Evolutionary conservation across 2,329 filamentous ascomycete genomes (phyloP), one percentile per base, ranked within the genome.

Genomic region (Dendryphion nanum): DNA sequence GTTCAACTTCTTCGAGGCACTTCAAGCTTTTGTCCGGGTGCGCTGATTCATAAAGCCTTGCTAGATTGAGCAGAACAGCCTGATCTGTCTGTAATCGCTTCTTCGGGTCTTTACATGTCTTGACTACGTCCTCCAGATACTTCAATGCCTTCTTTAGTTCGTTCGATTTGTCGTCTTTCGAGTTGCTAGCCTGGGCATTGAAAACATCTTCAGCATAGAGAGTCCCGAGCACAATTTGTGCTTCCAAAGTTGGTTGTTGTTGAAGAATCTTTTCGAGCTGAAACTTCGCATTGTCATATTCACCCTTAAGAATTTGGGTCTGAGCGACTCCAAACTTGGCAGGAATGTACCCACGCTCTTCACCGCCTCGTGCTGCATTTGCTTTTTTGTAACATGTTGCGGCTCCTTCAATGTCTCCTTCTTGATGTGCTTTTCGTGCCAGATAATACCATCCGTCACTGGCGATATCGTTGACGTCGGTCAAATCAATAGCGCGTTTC

Each of bases 391-490:
- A 98, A 65, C 85, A 95, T 55, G 95, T 88, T 15, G 78, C 81
- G 2, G 93, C 91, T 40, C 82, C 83, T 15, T 83, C 76, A 5
- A 80, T 68, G 41, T 96, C 83, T 29, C 85, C 85, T 41, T 82
- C 79, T 50, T 89, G 88, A 61, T 98, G 93, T 47, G 91, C 88
- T 63, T 95, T 96, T 44, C 90, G 79, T 18, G 89, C 93, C 28
- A 97, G 79, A 6, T 97, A 71, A 67, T 96, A 98, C 90, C 91
- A 97, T 23, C 93, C 94, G 61, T 98, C 94, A 68, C 91, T 95
- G 17, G 91, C 91, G 63, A 97, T 89, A 3, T 90, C 88, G 63
- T 95, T 95, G 52, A 97, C 88, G 60, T 98, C 93, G 2, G 93
- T 97, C 55, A 88, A 85, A 58, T 96, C 89, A 46, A 98, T 96